Evolutionary conservation across 306 rosid species (phyloP).

Genomic region (Glycyrrhiza uralensis): DNA sequence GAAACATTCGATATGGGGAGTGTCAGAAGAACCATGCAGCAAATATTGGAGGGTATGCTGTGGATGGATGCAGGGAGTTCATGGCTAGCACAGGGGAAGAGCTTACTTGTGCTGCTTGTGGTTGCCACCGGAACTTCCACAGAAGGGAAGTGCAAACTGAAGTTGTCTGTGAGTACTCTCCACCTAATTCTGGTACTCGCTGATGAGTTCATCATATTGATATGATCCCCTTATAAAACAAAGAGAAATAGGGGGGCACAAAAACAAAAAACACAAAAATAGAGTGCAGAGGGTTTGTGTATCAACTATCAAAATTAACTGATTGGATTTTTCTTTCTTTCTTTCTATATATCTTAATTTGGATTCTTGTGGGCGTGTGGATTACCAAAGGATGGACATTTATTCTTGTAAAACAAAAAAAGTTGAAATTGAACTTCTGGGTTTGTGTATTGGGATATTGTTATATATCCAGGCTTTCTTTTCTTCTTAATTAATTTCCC

Average conservation of each 20-base stretch:
- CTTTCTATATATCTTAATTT: too few relatives aligned
- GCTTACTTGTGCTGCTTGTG: conserved; percentile 89
- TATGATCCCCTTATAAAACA: too few relatives aligned
- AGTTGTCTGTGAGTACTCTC: conserved; percentile 91
- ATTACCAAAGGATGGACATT: background rate
- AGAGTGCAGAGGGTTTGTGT: conserved; percentile 14
- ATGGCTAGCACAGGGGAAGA: conserved; percentile 66
- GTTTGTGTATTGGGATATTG: conserved; percentile 15
- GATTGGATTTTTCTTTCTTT: conserved; percentile 17
- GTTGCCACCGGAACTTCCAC: conserved; percentile 88
- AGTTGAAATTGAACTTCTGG: conserved; percentile 6
- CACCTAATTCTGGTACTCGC: conserved; percentile 52
- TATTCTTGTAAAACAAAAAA: conserved; percentile 28
- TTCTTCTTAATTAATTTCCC: background rate
- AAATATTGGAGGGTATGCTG: conserved; percentile 79
- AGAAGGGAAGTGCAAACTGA: conserved; percentile 77
- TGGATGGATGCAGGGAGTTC: conserved; percentile 91
- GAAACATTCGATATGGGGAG: conserved; percentile 71
- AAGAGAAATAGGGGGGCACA: background rate
- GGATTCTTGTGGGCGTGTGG: conserved; percentile 27
- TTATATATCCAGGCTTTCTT: background rate
- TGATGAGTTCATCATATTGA: background rate
- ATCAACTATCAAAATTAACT: conserved; percentile 33
- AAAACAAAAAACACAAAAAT: background rate
- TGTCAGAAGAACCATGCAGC: conserved; percentile 97